These are phyloP conservation scores for Hortiboletus rubellus DNA, from an alignment of 1,284 basidiomycete genomes.

Conservation along the genomic window DNA sequence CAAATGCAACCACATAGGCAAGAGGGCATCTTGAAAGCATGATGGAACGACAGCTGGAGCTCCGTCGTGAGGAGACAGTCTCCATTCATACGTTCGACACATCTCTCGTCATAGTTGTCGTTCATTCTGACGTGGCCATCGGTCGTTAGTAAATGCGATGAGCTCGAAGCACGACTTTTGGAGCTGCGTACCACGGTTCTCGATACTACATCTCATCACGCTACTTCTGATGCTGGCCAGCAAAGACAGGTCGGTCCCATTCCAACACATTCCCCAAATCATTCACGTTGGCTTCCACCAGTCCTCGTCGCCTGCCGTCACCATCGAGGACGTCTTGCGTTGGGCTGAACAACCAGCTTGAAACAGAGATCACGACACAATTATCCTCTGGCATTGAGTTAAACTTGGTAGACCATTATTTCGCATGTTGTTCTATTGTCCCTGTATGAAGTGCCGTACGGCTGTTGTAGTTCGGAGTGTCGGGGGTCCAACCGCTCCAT, in stretches of 20 bases:
- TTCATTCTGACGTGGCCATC: conserved; percentile 8
- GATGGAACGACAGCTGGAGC: conserved; percentile 72
- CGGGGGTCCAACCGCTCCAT: conserved; percentile 17
- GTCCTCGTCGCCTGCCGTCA: conserved; percentile 18
- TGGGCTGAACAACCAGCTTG: conserved; percentile 61
- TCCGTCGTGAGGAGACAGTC: conserved; percentile 66
- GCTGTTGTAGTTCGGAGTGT: conserved; percentile 11
- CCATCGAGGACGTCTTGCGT: conserved; percentile 47
- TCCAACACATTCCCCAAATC: background rate
- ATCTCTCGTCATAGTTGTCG: background rate
- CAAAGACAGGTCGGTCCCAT: conserved; percentile 19
- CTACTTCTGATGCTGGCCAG: conserved; percentile 1
- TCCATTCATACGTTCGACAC: conserved; percentile 58
- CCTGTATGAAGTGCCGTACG: background rate
- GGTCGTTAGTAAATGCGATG: conserved; percentile 60
- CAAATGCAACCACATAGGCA: conserved; percentile 45
- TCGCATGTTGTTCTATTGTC: background rate
- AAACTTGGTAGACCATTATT: conserved; percentile 3
- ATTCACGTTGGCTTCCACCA: conserved; percentile 6
- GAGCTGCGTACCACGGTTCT: conserved; percentile 44
- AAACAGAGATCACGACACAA: background rate
- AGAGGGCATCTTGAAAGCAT: conserved; percentile 70
- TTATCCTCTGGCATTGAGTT: background rate
- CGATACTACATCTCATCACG: conserved; percentile 10
- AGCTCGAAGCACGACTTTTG: conserved; percentile 58